Evolutionary conservation across 2,329 filamentous ascomycete species (phyloP), one percentile per base, ranked within the genome.

Genomic region (Ophiostoma sp.): DNA sequence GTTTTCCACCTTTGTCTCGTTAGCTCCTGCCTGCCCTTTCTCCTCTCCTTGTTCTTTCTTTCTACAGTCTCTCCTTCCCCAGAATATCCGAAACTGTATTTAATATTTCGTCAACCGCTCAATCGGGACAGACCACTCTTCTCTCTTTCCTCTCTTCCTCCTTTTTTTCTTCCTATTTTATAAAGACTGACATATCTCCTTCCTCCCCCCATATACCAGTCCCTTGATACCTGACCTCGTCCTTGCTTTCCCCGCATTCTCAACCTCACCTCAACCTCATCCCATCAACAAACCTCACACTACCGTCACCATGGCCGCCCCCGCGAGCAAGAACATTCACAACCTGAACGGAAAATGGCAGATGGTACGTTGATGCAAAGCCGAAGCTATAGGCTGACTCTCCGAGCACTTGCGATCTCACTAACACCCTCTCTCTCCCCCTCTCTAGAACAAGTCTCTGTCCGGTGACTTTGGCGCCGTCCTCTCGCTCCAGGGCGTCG

Each of bases 371-470:
- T 22, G 50, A 55, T 22, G 22, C 55, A 12, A 17, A 15, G 25
- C 33, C 4, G 11, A 48, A n/a, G 22, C 72, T 15, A 5, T 48
- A 17, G 42, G 6, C 11, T 17, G 42, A 15, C 19, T 15, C 5
- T 4, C 42, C 3, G 19, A 15, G 15, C 6, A 6, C 6, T 12
- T 48, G 11, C 42, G 42, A 48, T 48, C 42, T 17, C 42, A 48
- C 36, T 66, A 66, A 66, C 61, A 45, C 36, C 36, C 36, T 55
- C 22, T 11, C 22, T 75, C n/a, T n/a, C n/a, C n/a, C n/a, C n/a
- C n/a, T n/a, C n/a, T n/a, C n/a, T 79, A 95, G 93, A 95, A 96
- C 87, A 92, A 92, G 80, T 83, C 84, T 75, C 85, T 94, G 77
- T 94, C 92, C 74, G 90, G 92, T 81, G 83, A 86, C 76, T 84